A percentile compares a stretch with the other conserved stretches of the same genome.
Evolutionary conservation across 306 rosid genomes (phyloP).

Genomic region (Casuarina cunninghamiana): DNA sequence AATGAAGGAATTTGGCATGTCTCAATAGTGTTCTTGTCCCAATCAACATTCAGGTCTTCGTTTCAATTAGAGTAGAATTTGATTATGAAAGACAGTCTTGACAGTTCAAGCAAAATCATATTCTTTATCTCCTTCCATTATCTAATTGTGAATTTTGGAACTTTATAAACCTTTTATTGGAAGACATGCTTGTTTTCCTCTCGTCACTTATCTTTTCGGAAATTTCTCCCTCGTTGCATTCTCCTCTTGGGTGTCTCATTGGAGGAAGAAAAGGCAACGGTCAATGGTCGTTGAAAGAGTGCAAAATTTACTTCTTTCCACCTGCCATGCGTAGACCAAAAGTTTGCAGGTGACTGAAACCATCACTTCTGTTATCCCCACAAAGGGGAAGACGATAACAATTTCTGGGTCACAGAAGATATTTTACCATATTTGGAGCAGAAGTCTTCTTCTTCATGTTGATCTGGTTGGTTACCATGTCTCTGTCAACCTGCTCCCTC

Average conservation of each 20-base stretch:
- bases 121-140: neutral
- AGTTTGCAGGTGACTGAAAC: neutral
- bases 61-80: neutral
- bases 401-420: too few species aligned
- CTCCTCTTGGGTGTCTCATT: neutral
- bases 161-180: neutral
- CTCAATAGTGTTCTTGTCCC: neutral
- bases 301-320: too few species aligned
- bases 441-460: neutral
- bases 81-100: neutral
- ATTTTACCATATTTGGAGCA: neutral
- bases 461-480: slow-evolving; percentile 15
- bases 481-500: slow-evolving; percentile 7
- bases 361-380: neutral
- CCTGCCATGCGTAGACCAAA: too few species aligned
- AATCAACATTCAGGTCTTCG: neutral
- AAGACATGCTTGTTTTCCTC: neutral
- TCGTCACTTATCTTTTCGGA: too few species aligned
- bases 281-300: too few species aligned
- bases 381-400: neutral
- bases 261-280: neutral
- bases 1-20: neutral
- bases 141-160: neutral
- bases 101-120: neutral
- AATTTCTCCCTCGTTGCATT: neutral